phyloP scores from a whole-genome alignment of 805 yeast genomes.

The Lipomyces lipofer region DNA sequence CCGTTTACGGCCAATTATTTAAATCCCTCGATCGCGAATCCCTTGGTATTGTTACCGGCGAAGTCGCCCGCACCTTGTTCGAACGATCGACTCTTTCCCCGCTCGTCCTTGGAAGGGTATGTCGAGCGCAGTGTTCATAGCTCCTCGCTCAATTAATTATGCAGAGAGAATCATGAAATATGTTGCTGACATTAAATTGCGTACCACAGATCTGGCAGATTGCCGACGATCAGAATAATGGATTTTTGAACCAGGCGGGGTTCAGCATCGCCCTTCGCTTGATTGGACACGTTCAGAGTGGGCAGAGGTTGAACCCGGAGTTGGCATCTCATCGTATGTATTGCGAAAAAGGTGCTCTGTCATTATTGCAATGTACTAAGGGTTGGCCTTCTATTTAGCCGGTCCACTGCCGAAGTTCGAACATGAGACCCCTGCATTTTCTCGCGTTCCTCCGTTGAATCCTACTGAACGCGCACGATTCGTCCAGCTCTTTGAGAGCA shows the following conservation, averaged over 20 bases:
- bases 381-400: slow-evolving; percentile 40
- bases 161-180: neutral
- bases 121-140: neutral
- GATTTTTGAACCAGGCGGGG: slow-evolving; percentile 76
- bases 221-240: slow-evolving; percentile 87
- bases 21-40: slow-evolving; percentile 74
- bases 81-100: slow-evolving; percentile 85
- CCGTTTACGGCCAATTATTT: slow-evolving; percentile 72
- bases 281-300: slow-evolving; percentile 83
- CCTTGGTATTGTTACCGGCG: slow-evolving; percentile 84
- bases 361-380: too few species aligned
- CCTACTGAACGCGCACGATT: slow-evolving; percentile 42
- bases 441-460: slow-evolving; percentile 39
- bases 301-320: slow-evolving; percentile 56
- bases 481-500: slow-evolving; percentile 32
- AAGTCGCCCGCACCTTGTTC: slow-evolving; percentile 74
- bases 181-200: too few species aligned
- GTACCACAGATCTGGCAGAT: slow-evolving; percentile 72
- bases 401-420: slow-evolving; percentile 68
- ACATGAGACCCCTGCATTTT: slow-evolving; percentile 24
- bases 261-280: slow-evolving; percentile 85
- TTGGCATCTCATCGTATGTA: slow-evolving; percentile 46
- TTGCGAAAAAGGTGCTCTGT: slow-evolving; percentile 29
- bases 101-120: slow-evolving; percentile 64
- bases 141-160: neutral